These are phyloP conservation scores for Tuber brumale DNA, from an alignment of 495 filamentous ascomycete genomes.

Conservation along the genomic window DNA sequence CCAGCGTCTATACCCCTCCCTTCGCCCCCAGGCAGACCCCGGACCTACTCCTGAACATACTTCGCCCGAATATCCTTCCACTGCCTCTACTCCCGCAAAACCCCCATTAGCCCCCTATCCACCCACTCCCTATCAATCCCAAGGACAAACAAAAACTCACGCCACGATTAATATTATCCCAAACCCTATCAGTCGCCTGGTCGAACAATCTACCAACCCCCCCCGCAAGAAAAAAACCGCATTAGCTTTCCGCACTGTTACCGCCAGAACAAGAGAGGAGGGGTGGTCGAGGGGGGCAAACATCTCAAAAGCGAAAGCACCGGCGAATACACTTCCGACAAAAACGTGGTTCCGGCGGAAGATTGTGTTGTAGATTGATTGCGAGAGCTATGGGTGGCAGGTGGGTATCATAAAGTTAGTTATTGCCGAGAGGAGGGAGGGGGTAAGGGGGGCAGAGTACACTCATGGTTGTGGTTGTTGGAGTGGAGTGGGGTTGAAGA, in stretches of 20 bases:
- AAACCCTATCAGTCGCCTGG: slow-evolving; percentile 66
- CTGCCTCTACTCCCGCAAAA: slow-evolving; percentile 65
- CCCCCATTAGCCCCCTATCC: background rate
- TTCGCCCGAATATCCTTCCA: slow-evolving; percentile 97
- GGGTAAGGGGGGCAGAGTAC: background rate
- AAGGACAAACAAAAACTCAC: slow-evolving; percentile 53
- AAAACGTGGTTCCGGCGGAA: slow-evolving; percentile 80
- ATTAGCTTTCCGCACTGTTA: background rate
- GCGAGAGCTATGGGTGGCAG: slow-evolving; percentile 24
- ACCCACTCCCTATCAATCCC: background rate
- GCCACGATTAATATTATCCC: slow-evolving; percentile 82
- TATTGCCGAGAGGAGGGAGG: background rate
- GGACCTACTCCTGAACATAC: slow-evolving; percentile 61
- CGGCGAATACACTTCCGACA: slow-evolving; percentile 74
- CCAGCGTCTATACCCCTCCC: background rate
- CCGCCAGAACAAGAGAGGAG: background rate
- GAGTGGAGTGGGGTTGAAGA: background rate
- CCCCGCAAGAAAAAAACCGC: background rate
- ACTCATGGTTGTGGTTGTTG: background rate
- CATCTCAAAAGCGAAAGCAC: slow-evolving; percentile 91
- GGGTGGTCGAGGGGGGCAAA: slow-evolving; percentile 49
- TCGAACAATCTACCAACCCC: slow-evolving; percentile 62
- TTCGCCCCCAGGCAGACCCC: background rate
- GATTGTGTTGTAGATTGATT: slow-evolving; percentile 56
- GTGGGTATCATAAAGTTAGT: background rate